Base-by-base conservation (phyloP, 2,329 filamentous ascomycete genomes). In the Botrytis porri region DNA sequence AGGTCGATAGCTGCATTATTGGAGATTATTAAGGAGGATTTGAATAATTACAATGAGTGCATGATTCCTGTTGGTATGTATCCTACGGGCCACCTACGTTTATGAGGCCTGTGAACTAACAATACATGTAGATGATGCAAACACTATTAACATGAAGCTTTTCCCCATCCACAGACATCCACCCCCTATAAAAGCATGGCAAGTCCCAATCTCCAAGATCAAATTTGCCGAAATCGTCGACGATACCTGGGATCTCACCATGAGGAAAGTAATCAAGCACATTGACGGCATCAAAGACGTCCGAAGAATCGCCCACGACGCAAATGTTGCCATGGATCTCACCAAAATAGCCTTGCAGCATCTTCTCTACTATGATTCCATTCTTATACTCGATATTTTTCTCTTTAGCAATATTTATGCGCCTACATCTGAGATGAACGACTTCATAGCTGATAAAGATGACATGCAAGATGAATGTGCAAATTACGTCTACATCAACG, bases 11-110 rank as follows among this genome's bases (percentile, higher is more conserved):
- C 95, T 84, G 93, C 92, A 77, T 83, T 99, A 77, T 86, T 98
- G 77, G 94, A 92, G 82, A 92, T 92, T 75, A 87, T 92, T 73
- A 90, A 90, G 80, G 90, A 98, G 83, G 95, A 99, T 81, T 81
- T 99, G 77, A 98, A 98, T 80, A 97, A 97, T 79, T 99, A 98
- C 80, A 95, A 93, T 80, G 96, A 99, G 84, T 97, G 95, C 86
- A 97, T 97, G 95, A 97, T 98, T 79, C 95, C 95, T 0, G 95
- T 98, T 76, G 93, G 93, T 95, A 84, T 76, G 88, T 85, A 25
- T 75, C 37, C 45, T 32, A 29, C n/a, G 1, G 10, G n/a, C 8
- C 9, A 14, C 6, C 32, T 41, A 16, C 6, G 7, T 12, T 57
- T 54, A 18, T 10, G n/a, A 64, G 41, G 72, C 73, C 14, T 35